phyloP scores from a whole-genome alignment of 2,329 filamentous ascomycete species.

The Aspergillus nomiae region DNA sequence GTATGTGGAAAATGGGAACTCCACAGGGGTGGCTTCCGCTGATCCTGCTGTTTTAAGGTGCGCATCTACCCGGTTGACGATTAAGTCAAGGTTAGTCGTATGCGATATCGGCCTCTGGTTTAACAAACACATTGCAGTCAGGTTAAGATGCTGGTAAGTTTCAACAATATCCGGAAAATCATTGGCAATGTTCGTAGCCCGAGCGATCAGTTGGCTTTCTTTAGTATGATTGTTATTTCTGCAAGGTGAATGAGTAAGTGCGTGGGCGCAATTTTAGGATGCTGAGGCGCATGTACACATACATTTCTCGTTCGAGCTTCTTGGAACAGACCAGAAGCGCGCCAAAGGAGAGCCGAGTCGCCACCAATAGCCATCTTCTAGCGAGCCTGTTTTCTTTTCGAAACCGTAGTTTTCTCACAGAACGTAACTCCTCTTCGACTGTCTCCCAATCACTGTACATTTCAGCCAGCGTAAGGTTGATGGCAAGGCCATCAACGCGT shows the following conservation, averaged over 20 bases:
- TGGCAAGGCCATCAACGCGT: background rate
- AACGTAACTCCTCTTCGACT: background rate
- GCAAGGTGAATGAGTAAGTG: background rate
- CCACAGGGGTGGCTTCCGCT: background rate
- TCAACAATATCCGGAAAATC: slow-evolving; percentile 2
- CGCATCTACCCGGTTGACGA: slow-evolving; percentile 1
- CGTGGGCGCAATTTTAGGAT: background rate
- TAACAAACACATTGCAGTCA: slow-evolving; percentile 3
- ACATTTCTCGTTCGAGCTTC: slow-evolving; percentile 1
- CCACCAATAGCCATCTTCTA: slow-evolving; percentile 7
- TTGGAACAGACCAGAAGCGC: slow-evolving; percentile 4
- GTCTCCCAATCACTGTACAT: slow-evolving; percentile 4
- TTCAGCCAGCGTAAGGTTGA: background rate
- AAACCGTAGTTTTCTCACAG: background rate
- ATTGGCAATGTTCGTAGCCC: slow-evolving; percentile 2
- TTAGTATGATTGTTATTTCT: slow-evolving; percentile 1
- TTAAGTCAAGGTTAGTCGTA: background rate
- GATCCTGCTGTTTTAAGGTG: background rate
- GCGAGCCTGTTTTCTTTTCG: slow-evolving; percentile 5
- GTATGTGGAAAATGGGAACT: background rate
- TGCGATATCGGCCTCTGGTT: background rate
- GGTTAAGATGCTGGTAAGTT: slow-evolving; percentile 3
- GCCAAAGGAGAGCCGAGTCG: slow-evolving; percentile 2
- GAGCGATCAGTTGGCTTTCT: slow-evolving; percentile 2
- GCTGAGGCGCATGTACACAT: background rate